Conservation (phyloP, 176 grass and related monocot genomes). For the Raddia distichophylla region DNA sequence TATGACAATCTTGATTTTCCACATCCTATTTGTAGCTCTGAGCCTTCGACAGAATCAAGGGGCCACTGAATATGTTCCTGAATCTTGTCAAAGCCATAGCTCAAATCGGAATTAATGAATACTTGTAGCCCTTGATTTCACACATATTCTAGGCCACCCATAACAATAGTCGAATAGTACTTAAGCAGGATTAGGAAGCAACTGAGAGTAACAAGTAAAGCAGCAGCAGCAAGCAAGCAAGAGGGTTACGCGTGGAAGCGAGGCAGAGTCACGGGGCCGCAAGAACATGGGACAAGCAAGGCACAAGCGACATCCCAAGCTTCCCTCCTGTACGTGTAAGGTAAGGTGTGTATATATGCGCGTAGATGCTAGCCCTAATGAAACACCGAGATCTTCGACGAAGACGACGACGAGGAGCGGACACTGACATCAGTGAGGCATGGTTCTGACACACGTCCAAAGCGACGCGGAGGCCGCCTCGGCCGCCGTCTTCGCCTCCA, state of each 20-base stretch:
- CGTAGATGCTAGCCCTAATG: not conserved
- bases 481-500: slow-evolving; percentile 69
- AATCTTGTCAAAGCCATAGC: not conserved
- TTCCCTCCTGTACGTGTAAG: not conserved
- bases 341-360: not conserved
- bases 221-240: slow-evolving; percentile 29
- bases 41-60: not conserved
- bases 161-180: slow-evolving; percentile 11
- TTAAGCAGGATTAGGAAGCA: slow-evolving; percentile 23
- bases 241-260: slow-evolving; percentile 30
- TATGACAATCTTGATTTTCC: not conserved
- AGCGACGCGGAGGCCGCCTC: slow-evolving; percentile 36
- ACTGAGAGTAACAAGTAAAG: slow-evolving; percentile 37
- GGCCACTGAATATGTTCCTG: not conserved
- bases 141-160: not conserved
- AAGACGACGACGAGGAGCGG: too few species aligned
- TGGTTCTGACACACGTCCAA: slow-evolving; percentile 76
- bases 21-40: not conserved
- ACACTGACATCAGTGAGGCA: not conserved
- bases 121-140: not conserved
- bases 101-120: not conserved
- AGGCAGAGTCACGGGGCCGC: slow-evolving; percentile 32
- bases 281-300: slow-evolving; percentile 35
- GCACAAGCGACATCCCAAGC: slow-evolving; percentile 20
- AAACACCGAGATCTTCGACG: not conserved